Percentiles rank a stretch among this genome's conserved stretches.
Evolutionary conservation across 176 grass and related monocot genomes (phyloP).

Genomic region (Eragrostis nindensis): DNA sequence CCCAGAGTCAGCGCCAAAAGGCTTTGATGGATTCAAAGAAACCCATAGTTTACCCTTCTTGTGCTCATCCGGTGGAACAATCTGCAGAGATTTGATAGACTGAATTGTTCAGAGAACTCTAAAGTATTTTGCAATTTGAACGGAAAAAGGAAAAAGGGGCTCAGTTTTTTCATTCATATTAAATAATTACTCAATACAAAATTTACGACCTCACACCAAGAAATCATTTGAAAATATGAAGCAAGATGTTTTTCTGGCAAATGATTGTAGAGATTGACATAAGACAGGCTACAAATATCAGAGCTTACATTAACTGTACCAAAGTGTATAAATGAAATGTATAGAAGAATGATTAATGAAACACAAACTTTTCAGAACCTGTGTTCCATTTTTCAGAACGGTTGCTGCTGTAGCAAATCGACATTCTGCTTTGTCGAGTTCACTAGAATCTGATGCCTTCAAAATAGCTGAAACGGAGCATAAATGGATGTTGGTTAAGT

Average conservation of each 20-base stretch:
- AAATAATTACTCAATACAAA: neutral
- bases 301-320: neutral
- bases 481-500: slow-evolving; percentile 25
- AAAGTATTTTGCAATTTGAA: neutral
- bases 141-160: neutral
- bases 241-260: neutral
- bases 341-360: neutral
- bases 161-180: slow-evolving; percentile 16
- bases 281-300: neutral
- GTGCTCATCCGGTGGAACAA: slow-evolving; percentile 47
- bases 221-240: neutral
- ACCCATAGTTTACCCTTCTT: slow-evolving; percentile 49
- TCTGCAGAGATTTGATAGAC: slow-evolving; percentile 5
- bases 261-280: neutral
- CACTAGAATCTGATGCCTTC: slow-evolving; percentile 77
- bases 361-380: slow-evolving; percentile 51
- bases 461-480: slow-evolving; percentile 72
- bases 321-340: neutral
- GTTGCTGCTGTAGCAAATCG: slow-evolving; percentile 71
- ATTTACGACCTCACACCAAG: neutral
- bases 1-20: slow-evolving; percentile 48
- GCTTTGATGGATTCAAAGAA: slow-evolving; percentile 58
- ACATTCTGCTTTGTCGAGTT: slow-evolving; percentile 74
- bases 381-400: slow-evolving; percentile 85
- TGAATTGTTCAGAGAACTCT: no score